These are phyloP conservation scores for Discostella pseudostelligera DNA, from an alignment of 108 stramenopile genomes.

Conservation along the genomic window DNA sequence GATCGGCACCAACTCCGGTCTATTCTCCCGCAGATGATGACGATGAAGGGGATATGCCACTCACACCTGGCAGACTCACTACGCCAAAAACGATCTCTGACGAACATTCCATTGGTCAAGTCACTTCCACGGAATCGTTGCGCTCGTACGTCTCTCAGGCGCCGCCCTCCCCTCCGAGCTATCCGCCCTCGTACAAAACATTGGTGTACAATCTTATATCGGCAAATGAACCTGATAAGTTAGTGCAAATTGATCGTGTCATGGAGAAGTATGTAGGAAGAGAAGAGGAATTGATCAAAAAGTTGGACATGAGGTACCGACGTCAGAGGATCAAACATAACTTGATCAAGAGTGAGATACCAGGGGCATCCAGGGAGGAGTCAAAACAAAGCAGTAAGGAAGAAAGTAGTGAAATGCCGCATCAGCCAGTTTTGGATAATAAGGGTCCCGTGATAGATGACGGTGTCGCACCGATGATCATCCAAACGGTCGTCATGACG, in stretches of 20 bases:
- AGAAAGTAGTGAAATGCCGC: background rate
- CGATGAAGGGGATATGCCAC: no score
- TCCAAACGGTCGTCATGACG: background rate
- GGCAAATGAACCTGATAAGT: slow-evolving; percentile 41
- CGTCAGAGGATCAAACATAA: slow-evolving; percentile 19
- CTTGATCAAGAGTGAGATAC: background rate
- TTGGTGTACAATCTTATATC: slow-evolving; percentile 30
- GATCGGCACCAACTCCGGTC: no score
- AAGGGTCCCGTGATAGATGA: background rate
- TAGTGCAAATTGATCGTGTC: slow-evolving; percentile 41
- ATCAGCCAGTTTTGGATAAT: background rate
- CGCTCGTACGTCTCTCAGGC: background rate
- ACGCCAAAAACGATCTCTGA: no score
- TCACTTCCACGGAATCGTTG: no score
- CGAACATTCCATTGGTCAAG: no score
- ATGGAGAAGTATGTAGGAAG: slow-evolving; percentile 46
- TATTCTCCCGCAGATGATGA: no score
- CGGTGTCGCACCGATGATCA: background rate
- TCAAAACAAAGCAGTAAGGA: background rate
- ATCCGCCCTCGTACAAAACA: slow-evolving; percentile 30
- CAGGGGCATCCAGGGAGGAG: background rate
- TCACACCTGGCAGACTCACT: no score
- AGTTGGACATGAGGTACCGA: slow-evolving; percentile 43
- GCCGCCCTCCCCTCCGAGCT: slow-evolving; percentile 28
- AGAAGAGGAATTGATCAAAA: slow-evolving; percentile 48